Evolutionary conservation across 495 filamentous ascomycete genomes (phyloP).

Genomic region (Neurospora sp.): DNA sequence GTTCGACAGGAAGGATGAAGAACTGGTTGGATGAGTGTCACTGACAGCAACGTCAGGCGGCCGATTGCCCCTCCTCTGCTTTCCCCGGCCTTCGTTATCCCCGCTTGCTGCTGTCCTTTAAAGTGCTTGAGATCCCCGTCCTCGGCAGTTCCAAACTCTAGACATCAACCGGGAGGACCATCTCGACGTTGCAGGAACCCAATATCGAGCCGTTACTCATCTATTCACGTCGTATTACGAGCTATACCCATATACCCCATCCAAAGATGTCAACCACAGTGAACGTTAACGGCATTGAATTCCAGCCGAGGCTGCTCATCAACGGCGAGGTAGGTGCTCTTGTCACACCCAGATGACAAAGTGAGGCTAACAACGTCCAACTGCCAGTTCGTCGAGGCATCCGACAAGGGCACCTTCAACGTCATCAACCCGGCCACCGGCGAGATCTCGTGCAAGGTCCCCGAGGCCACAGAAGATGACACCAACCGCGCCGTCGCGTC

Average conservation of each 20-base stretch:
- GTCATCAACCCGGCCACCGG: slow-evolving; percentile 24
- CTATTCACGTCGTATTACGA: neutral
- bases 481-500: slow-evolving; percentile 50
- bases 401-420: slow-evolving; percentile 23
- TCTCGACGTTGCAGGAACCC: neutral
- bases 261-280: neutral
- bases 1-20: neutral
- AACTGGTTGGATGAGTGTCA: neutral
- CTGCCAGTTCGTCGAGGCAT: slow-evolving; percentile 26
- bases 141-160: neutral
- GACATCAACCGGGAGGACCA: neutral
- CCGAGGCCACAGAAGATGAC: slow-evolving; percentile 33
- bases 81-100: neutral
- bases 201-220: neutral
- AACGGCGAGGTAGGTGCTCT: slow-evolving; percentile 23
- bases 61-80: neutral
- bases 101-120: neutral
- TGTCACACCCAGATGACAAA: no score
- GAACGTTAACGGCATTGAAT: neutral
- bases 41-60: neutral
- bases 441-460: slow-evolving; percentile 15
- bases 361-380: neutral
- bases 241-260: neutral
- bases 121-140: neutral
- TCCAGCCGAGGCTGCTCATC: slow-evolving; percentile 25